Base-by-base conservation (phyloP, 1,284 basidiomycete species). In the Trichosporon sp. region DNA sequence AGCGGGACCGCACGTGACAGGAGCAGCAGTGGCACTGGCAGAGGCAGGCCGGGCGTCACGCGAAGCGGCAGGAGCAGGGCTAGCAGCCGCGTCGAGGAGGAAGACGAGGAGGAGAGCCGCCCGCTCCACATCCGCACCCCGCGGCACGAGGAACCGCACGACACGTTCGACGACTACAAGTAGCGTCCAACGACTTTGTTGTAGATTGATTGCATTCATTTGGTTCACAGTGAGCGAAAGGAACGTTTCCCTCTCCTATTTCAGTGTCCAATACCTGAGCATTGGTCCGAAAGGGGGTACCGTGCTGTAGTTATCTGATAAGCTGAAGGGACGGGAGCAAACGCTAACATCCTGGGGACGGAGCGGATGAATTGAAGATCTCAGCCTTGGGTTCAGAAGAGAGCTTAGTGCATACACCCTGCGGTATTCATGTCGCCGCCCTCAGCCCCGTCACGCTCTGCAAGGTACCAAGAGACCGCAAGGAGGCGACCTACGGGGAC, bases 111-210 rank as follows among this genome's bases (percentile, higher is more conserved):
- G 12, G 31, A 63, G 16, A n/a, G 31, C 31, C 31, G 31, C 31
- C 59, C 59, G 31, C 19, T 63, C 59, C 31, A 35, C 35, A 19
- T 19, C 10, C 40, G 43, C 43, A 59, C 46, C 5, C 61, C 48
- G 21, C 43, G 70, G 10, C 66, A 59, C 19, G 66, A 56, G 61
- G 66, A 40, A n/a, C 66, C 43, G 61, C 66, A 65, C 48, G 70
- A 70, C 38, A 68, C 48, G 11, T 70, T 70, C 43, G 70, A 70
- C 26, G 70, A 70, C 26, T 63, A 63, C 16, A 11, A 63, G 16
- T 63, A 46, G 43, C 16, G 11, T 11, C 4, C 12, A 35, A 2
- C 56, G 31, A 37, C 59, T n/a, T 4, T 63, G 59, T 63, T 63
- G 59, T 63, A 63, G 59, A n/a, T 31, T 10, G 31, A 63, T 63